These are phyloP conservation scores for Corynespora cassiicola DNA, from an alignment of 2,329 filamentous ascomycete genomes.

Conservation along the genomic window DNA sequence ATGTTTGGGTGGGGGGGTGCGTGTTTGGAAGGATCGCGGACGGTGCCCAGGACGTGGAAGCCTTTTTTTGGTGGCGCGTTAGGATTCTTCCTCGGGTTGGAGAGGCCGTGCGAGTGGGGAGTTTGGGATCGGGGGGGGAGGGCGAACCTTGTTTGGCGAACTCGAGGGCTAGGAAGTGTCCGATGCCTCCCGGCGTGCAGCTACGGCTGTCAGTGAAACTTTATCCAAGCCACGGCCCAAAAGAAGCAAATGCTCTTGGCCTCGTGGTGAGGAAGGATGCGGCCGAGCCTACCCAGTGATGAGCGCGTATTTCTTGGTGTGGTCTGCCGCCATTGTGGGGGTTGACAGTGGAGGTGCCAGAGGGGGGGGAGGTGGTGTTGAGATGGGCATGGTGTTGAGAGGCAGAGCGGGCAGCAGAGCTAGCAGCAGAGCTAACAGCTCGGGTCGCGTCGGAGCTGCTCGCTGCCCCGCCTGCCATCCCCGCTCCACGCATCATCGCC, in stretches of 20 bases:
- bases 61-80: conserved; percentile 42
- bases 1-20: conserved; percentile 57
- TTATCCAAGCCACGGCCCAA: no score
- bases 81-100: neutral
- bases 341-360: neutral
- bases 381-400: neutral
- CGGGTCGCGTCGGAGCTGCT: no score
- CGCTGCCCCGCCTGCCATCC: no score
- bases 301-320: conserved; percentile 36
- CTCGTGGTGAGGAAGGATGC: neutral
- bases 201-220: conserved; percentile 41
- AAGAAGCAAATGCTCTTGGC: conserved; percentile 4
- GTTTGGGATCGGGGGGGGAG: neutral
- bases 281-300: conserved; percentile 44
- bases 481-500: no score
- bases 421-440: no score
- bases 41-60: conserved; percentile 65
- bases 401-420: no score
- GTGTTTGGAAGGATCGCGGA: conserved; percentile 58
- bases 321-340: conserved; percentile 16
- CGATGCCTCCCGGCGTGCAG: conserved; percentile 64
- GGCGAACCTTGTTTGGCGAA: conserved; percentile 55
- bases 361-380: conserved; percentile 1
- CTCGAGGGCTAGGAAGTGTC: conserved; percentile 63
- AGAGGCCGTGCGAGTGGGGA: no score